These are phyloP conservation scores for Penicillium cinerascens DNA, from an alignment of 495 filamentous ascomycete species.

Conservation along the genomic window DNA sequence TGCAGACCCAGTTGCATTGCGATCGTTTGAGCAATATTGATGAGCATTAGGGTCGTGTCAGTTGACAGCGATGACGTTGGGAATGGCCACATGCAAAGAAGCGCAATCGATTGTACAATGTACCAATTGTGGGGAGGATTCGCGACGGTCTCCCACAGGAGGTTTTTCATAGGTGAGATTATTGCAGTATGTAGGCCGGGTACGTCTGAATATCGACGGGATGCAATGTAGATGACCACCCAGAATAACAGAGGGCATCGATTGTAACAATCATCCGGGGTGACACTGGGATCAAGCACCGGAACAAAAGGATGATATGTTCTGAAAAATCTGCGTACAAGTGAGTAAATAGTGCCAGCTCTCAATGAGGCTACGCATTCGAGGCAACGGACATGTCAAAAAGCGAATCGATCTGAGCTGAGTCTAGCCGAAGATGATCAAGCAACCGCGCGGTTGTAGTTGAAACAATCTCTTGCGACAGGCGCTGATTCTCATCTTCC, in stretches of 20 bases:
- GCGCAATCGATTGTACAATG: slow-evolving; percentile 11
- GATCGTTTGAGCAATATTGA: slow-evolving; percentile 10
- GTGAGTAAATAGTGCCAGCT: too few relatives aligned
- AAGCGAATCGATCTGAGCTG: too few relatives aligned
- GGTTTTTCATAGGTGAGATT: slow-evolving; percentile 3
- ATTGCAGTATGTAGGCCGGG: slow-evolving; percentile 1
- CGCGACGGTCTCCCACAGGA: slow-evolving; percentile 12
- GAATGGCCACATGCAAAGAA: slow-evolving; percentile 18
- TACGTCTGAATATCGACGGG: slow-evolving; percentile 6
- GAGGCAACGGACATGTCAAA: too few relatives aligned
- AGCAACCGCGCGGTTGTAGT: too few relatives aligned
- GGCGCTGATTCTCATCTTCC: too few relatives aligned
- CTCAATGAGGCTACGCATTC: too few relatives aligned
- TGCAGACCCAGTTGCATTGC: slow-evolving; percentile 14
- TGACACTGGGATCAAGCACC: slow-evolving; percentile 2
- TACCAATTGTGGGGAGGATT: slow-evolving; percentile 14
- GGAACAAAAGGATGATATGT: slow-evolving; percentile 5
- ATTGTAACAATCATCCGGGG: slow-evolving; percentile 7
- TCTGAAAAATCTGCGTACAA: slow-evolving; percentile 13
- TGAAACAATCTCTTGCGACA: too few relatives aligned
- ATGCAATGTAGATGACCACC: slow-evolving; percentile 10
- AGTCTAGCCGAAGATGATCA: too few relatives aligned
- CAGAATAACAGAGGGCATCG: slow-evolving; percentile 10
- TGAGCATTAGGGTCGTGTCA: slow-evolving; percentile 8
- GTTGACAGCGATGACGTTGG: slow-evolving; percentile 13